These are phyloP conservation scores for Fraxinus paxiana DNA, from an alignment of 305 asterid species.

Conservation along the genomic window DNA sequence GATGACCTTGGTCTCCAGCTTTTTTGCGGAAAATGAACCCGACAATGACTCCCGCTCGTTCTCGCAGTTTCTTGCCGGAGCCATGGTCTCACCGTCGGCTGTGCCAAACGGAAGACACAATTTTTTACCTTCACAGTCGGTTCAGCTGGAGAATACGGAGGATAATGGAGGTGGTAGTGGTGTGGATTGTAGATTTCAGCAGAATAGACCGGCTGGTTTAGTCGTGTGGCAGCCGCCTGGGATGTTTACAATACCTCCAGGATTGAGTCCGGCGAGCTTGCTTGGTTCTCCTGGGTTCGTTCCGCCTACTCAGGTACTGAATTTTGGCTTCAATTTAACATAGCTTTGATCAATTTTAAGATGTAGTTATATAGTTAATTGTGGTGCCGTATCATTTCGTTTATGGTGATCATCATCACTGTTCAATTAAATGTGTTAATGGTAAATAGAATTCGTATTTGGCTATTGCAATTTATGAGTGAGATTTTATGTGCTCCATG, in stretches of 20 bases:
- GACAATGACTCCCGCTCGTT: slow-evolving; percentile 62
- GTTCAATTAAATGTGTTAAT: neutral
- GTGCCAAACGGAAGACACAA: slow-evolving; percentile 22
- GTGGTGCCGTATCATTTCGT: neutral
- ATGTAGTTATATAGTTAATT: neutral
- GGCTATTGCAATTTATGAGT: neutral
- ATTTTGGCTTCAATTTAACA: neutral
- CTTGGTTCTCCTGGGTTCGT: slow-evolving; percentile 64
- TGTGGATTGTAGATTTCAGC: slow-evolving; percentile 42
- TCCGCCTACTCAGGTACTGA: slow-evolving; percentile 54
- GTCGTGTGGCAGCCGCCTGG: slow-evolving; percentile 39
- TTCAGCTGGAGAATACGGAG: neutral
- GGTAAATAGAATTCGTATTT: slow-evolving; percentile 9
- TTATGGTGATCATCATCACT: neutral
- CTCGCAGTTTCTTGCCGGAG: slow-evolving; percentile 77
- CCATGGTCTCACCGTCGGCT: slow-evolving; percentile 39
- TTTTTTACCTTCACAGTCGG: slow-evolving; percentile 11
- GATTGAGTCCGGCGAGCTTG: slow-evolving; percentile 60
- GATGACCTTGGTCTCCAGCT: slow-evolving; percentile 61
- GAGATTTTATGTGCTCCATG: neutral
- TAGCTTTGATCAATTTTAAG: neutral
- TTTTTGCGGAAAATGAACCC: slow-evolving; percentile 71
- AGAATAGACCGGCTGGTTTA: slow-evolving; percentile 41
- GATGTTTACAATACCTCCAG: slow-evolving; percentile 58
- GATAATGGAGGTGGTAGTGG: slow-evolving; percentile 27